phyloP scores from a whole-genome alignment of 768 basidiomycete species.

The Suillus alpinus region DNA sequence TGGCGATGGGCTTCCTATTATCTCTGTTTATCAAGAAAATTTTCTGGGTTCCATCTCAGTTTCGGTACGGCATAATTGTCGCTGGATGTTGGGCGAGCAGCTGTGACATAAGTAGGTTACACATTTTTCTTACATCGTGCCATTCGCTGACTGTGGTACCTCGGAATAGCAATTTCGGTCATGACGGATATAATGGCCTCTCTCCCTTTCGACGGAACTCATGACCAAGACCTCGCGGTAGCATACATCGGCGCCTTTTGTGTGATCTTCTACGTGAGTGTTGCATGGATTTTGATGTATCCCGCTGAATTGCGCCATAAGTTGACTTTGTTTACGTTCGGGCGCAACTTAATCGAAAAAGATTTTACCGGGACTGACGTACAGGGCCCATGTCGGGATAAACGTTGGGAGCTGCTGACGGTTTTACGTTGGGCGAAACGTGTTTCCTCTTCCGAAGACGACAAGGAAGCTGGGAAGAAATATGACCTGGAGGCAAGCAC shows the following conservation, averaged over 20 bases:
- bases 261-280: conserved; percentile 52
- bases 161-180: conserved; percentile 51
- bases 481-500: not conserved
- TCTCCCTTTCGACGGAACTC: conserved; percentile 49
- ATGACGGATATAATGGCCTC: conserved; percentile 55
- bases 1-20: conserved; percentile 44
- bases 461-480: not conserved
- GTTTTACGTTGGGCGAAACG: not conserved
- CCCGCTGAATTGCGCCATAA: not conserved
- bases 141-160: not conserved
- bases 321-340: not conserved
- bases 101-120: conserved; percentile 58
- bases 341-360: not conserved
- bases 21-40: conserved; percentile 49
- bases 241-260: conserved; percentile 62
- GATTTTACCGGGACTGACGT: not conserved
- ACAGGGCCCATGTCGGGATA: not conserved
- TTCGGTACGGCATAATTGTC: conserved; percentile 60
- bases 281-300: not conserved
- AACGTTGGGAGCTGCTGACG: not conserved
- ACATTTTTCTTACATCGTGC: not conserved
- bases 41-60: conserved; percentile 71
- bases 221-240: conserved; percentile 54
- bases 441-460: not conserved
- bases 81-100: conserved; percentile 64